Conservation (phyloP, 2,329 filamentous ascomycete species). For the Fusarium longipes region DNA sequence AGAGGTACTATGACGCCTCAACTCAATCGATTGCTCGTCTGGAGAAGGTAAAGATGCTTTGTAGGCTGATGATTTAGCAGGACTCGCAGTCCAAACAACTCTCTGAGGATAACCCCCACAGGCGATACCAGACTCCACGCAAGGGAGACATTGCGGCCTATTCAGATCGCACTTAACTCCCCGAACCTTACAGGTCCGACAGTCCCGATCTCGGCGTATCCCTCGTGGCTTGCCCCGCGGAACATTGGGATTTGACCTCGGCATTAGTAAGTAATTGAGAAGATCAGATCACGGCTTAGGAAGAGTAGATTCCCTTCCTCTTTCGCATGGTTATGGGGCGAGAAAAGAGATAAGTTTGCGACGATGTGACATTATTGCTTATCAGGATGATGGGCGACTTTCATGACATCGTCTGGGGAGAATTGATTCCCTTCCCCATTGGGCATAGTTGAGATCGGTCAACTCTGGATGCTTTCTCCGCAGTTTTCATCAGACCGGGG, state of each 20-base stretch:
- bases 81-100: constrained; percentile 46
- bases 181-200: constrained; percentile 42
- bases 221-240: constrained; percentile 46
- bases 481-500: not conserved
- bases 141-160: constrained; percentile 43
- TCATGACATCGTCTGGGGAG: not conserved
- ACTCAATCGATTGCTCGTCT: not conserved
- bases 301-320: constrained; percentile 19
- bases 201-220: constrained; percentile 47
- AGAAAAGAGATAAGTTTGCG: not conserved
- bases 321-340: constrained; percentile 4
- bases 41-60: not conserved
- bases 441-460: not conserved
- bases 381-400: not conserved
- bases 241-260: constrained; percentile 3
- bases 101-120: constrained; percentile 50
- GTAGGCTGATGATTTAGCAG: not conserved
- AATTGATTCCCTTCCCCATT: not conserved
- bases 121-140: constrained; percentile 44
- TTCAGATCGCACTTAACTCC: constrained; percentile 48
- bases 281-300: not conserved
- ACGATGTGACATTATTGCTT: not conserved
- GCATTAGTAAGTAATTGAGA: not conserved
- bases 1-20: not conserved
- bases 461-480: not conserved